These are phyloP conservation scores for Candida cerambycidarum DNA, from an alignment of 805 yeast genomes.

Conservation along the genomic window DNA sequence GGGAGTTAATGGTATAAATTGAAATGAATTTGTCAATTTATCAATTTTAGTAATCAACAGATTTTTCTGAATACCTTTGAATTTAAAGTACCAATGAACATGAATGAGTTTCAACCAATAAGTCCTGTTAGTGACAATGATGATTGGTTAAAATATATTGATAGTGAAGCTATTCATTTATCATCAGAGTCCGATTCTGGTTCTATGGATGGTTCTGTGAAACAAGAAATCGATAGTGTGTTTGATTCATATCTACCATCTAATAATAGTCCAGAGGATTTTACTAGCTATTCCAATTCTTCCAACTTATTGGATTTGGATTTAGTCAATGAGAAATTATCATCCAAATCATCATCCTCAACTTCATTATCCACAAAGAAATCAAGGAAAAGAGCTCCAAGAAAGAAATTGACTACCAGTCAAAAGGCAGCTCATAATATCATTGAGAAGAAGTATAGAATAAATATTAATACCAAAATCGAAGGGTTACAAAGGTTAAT, in stretches of 20 bases:
- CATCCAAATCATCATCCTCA: background rate
- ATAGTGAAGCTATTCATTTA: constrained; percentile 6
- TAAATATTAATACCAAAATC: constrained; percentile 69
- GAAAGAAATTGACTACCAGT: constrained; percentile 54
- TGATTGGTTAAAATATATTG: constrained; percentile 15
- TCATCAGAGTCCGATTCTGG: constrained; percentile 1
- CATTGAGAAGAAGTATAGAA: constrained; percentile 69
- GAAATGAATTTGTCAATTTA: background rate
- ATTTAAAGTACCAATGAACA: background rate
- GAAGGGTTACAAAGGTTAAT: constrained; percentile 65
- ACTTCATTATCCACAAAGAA: background rate
- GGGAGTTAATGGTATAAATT: background rate
- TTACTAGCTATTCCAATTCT: background rate
- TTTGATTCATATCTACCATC: constrained; percentile 6
- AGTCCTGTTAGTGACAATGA: constrained; percentile 14
- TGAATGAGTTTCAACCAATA: constrained; percentile 11
- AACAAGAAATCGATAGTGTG: constrained; percentile 6
- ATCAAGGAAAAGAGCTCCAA: constrained; percentile 43
- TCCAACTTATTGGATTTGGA: constrained; percentile 9
- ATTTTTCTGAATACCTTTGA: background rate
- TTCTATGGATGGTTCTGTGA: constrained; percentile 1
- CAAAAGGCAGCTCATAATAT: constrained; percentile 74
- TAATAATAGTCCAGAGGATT: constrained; percentile 4
- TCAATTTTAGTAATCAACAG: background rate
- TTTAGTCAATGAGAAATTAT: constrained; percentile 13